A percentile compares a stretch with the other conserved stretches of the same genome.
phyloP scores from a whole-genome alignment of 2,329 filamentous ascomycete genomes.

The Colletotrichum chlorophyti region DNA sequence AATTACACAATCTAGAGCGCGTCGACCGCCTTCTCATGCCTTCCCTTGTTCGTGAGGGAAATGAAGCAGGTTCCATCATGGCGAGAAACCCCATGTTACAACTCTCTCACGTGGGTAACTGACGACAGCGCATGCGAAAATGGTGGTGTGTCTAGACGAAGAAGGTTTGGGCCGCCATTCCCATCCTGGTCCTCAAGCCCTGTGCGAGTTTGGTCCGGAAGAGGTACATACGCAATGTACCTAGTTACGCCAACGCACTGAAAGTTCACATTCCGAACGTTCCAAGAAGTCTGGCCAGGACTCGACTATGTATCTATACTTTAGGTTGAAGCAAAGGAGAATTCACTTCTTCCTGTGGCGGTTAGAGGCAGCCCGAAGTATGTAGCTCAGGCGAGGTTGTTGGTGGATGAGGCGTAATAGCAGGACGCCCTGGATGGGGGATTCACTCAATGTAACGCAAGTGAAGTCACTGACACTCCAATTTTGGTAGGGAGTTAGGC shows the following conservation, averaged over 20 bases:
- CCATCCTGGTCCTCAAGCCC: background rate
- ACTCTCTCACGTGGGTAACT: slow-evolving; percentile 23
- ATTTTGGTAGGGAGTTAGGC: slow-evolving; percentile 22
- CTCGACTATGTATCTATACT: background rate
- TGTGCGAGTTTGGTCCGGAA: background rate
- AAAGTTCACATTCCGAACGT: background rate
- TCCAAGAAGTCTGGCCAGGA: no score
- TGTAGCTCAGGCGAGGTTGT: no score
- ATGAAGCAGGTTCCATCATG: slow-evolving; percentile 3
- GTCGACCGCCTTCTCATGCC: slow-evolving; percentile 21
- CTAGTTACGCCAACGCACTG: slow-evolving; percentile 1
- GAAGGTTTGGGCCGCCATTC: slow-evolving; percentile 24
- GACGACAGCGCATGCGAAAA: slow-evolving; percentile 18
- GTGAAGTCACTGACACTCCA: slow-evolving; percentile 20
- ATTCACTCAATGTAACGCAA: background rate
- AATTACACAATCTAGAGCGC: slow-evolving; percentile 3
- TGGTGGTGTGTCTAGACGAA: slow-evolving; percentile 8
- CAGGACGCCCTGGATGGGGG: no score
- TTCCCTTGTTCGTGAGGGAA: background rate
- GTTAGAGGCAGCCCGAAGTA: no score
- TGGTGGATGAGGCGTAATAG: no score
- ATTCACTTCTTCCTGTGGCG: no score
- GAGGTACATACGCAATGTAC: background rate
- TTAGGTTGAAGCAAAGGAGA: no score
- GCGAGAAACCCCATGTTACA: slow-evolving; percentile 20